Base-by-base conservation (phyloP, 2,329 filamentous ascomycete genomes). In the Botrytis medusae region DNA sequence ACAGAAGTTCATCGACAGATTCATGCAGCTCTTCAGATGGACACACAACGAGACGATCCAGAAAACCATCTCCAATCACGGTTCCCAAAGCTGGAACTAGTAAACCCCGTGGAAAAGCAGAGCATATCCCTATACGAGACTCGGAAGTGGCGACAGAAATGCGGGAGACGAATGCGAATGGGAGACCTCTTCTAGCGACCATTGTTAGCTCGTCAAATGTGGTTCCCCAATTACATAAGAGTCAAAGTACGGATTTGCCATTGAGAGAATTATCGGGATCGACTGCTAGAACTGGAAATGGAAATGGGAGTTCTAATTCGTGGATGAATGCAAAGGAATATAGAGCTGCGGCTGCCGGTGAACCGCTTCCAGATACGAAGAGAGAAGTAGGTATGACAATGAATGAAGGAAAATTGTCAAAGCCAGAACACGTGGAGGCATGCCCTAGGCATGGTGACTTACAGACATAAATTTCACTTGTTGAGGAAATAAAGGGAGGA, bases 61-160 rank as follows among this genome's bases (percentile, higher is more conserved):
- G 74, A 32, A 79, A 76, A 67, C 79, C 78, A 61, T 68, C 74
- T 20, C 79, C 77, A 34, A 77, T 80, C n/a, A 76, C 75, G 2
- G 72, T 78, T 46, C 74, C 76, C 4, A 72, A 67, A 72, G 61
- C 68, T 14, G 46, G 40, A 10, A 60, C 10, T 25, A 54, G 40
- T 22, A 73, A 65, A 59, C 37, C 77, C 18, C 57, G 64, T 42
- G 77, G 77, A 57, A 75, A 74, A n/a, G 69, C 76, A 8, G 78
- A 79, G 68, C 78, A 79, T 62, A 76, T 79, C 32, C 77, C 78
- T 7, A 72, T 79, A 20, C 75, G 75, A 25, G 73, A 75, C 20
- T 68, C 59, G 48, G 73, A 73, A 32, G 68, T 69, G 8, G n/a
- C 51, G 22, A 69, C 69, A 5, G 76, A 78, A 61, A 76, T 78